These are phyloP conservation scores for Fibroporia radiculosa DNA, from an alignment of 768 basidiomycete species.

Conservation along the genomic window DNA sequence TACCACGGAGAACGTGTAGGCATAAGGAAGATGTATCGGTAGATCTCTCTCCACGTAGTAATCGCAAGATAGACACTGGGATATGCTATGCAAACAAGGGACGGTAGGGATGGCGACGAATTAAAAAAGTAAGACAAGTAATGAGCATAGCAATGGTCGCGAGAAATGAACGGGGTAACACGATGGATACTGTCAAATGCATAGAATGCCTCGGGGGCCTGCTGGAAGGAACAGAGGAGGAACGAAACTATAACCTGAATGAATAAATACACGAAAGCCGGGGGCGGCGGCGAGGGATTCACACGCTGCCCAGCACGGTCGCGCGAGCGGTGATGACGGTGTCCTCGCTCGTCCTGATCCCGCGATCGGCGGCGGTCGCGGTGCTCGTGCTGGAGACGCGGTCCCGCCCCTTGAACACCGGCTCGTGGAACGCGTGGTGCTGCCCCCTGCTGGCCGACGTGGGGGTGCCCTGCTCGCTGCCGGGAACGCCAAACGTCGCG, in stretches of 20 bases:
- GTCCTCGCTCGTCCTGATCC: constrained; percentile 29
- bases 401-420: constrained; percentile 32
- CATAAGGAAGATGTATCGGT: constrained; percentile 13
- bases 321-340: constrained; percentile 23
- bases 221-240: neutral
- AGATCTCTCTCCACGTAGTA: constrained; percentile 11
- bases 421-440: constrained; percentile 21
- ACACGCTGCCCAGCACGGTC: constrained; percentile 8
- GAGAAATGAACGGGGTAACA: neutral
- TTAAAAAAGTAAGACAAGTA: neutral
- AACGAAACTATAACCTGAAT: constrained; percentile 13
- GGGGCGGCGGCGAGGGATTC: constrained; percentile 11
- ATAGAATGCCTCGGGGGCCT: neutral
- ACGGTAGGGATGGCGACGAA: constrained; percentile 2
- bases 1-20: neutral
- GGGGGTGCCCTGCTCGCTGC: constrained; percentile 19
- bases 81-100: neutral
- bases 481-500: constrained; percentile 5
- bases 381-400: constrained; percentile 52
- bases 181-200: neutral
- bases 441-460: constrained; percentile 17
- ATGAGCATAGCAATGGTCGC: neutral
- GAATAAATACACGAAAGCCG: constrained; percentile 13
- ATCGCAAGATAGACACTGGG: neutral
- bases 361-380: constrained; percentile 33